These are phyloP conservation scores for Coix lacrymajobi DNA, from an alignment of 176 grass and related monocot species.

Conservation along the genomic window DNA sequence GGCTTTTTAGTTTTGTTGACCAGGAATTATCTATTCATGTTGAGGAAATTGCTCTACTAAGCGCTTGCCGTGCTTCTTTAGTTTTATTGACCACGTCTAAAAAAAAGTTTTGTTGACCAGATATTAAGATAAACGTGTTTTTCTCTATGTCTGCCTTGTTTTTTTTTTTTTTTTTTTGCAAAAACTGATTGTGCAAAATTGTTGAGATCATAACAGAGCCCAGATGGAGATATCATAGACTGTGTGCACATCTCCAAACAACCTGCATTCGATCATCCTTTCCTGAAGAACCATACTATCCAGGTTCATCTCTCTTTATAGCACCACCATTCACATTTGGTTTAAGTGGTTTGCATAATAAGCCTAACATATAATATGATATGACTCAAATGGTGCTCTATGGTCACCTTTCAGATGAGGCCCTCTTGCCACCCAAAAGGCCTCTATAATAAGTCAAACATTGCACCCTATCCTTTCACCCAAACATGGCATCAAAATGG, in stretches of 20 bases:
- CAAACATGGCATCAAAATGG: conserved; percentile 62
- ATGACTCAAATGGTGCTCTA: not conserved
- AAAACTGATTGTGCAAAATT: not conserved
- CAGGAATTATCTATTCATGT: too few relatives aligned
- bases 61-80: too few relatives aligned
- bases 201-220: not conserved
- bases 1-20: too few relatives aligned
- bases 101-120: too few relatives aligned
- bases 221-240: not conserved
- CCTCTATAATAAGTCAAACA: conserved; percentile 40
- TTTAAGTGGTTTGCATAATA: not conserved
- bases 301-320: not conserved
- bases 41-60: too few relatives aligned
- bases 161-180: too few relatives aligned
- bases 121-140: too few relatives aligned
- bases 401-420: conserved; percentile 32
- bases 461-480: conserved; percentile 19
- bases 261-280: not conserved
- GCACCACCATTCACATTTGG: not conserved
- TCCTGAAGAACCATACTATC: not conserved
- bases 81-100: too few relatives aligned
- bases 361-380: not conserved
- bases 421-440: conserved; percentile 51
- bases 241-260: not conserved
- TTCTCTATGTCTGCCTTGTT: too few relatives aligned